Evolutionary conservation across 177 flowering plant genomes (phyloP).

Genomic region (Vitis hybrid): DNA sequence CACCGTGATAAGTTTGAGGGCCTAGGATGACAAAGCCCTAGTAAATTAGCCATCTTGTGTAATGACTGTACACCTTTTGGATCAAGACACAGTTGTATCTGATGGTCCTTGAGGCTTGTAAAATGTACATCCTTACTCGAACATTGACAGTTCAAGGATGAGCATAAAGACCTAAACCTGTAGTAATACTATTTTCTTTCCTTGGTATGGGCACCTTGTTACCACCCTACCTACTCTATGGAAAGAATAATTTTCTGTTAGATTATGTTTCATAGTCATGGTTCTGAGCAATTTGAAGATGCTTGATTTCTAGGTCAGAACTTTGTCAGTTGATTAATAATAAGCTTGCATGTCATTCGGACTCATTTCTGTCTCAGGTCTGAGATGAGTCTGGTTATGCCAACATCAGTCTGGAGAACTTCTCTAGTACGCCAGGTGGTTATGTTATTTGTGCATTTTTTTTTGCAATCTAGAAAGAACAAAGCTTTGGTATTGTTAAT

Average conservation of each 20-base stretch:
- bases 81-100: background rate
- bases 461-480: no score
- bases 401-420: no score
- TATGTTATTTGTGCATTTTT: no score
- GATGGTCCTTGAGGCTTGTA: background rate
- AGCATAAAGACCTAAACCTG: background rate
- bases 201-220: background rate
- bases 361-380: no score
- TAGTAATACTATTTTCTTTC: no score
- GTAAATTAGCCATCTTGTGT: background rate
- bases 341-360: no score
- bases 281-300: background rate
- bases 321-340: background rate
- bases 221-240: background rate
- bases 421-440: no score
- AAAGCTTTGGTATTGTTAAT: no score
- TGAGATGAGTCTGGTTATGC: no score
- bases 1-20: no score
- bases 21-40: background rate
- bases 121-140: background rate
- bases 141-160: background rate
- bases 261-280: background rate
- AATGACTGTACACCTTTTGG: background rate
- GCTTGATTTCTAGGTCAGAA: background rate
- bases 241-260: background rate